Percentiles rank a stretch among this genome's conserved stretches.
Evolutionary conservation across 2,329 filamentous ascomycete genomes (phyloP).

Genomic region (Nemania sp.): DNA sequence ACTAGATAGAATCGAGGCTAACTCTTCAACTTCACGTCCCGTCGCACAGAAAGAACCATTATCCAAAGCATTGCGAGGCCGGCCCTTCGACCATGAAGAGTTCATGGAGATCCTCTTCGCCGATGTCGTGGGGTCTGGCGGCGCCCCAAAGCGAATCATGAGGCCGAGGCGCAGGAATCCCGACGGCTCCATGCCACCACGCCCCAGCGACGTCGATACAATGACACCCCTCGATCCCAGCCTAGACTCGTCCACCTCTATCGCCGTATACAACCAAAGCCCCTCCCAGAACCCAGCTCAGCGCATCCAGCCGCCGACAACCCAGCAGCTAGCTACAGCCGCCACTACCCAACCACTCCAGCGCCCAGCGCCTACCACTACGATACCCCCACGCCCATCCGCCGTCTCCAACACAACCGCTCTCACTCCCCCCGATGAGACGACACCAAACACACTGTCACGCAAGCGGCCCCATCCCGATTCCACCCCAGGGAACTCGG

Average conservation of each 20-base stretch:
- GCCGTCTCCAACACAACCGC: slow-evolving; percentile 57
- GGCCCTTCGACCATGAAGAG: slow-evolving; percentile 70
- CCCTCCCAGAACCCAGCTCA: slow-evolving; percentile 40
- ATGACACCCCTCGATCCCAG: slow-evolving; percentile 52
- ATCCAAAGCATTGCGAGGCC: slow-evolving; percentile 66
- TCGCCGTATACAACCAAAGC: slow-evolving; percentile 39
- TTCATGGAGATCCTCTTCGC: slow-evolving; percentile 71
- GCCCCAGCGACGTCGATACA: slow-evolving; percentile 62
- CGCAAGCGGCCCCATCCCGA: slow-evolving; percentile 49
- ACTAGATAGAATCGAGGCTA: slow-evolving; percentile 15
- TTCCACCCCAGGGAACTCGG: slow-evolving; percentile 36
- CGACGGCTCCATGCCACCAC: slow-evolving; percentile 58
- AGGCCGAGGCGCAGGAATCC: slow-evolving; percentile 64
- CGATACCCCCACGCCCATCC: slow-evolving; percentile 56
- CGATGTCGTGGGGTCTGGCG: slow-evolving; percentile 70
- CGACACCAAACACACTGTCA: slow-evolving; percentile 57
- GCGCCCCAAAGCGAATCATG: slow-evolving; percentile 70
- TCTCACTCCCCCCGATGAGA: slow-evolving; percentile 68
- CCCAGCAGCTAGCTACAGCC: slow-evolving; percentile 43
- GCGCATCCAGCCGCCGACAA: slow-evolving; percentile 37
- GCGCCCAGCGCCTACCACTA: slow-evolving; percentile 44
- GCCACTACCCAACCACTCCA: slow-evolving; percentile 47
- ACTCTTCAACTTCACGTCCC: slow-evolving; percentile 14
- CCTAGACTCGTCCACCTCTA: slow-evolving; percentile 39
- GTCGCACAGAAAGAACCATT: slow-evolving; percentile 66